Evolutionary conservation across 2,329 filamentous ascomycete species (phyloP).

Genomic region (Exophiala spinifera): DNA sequence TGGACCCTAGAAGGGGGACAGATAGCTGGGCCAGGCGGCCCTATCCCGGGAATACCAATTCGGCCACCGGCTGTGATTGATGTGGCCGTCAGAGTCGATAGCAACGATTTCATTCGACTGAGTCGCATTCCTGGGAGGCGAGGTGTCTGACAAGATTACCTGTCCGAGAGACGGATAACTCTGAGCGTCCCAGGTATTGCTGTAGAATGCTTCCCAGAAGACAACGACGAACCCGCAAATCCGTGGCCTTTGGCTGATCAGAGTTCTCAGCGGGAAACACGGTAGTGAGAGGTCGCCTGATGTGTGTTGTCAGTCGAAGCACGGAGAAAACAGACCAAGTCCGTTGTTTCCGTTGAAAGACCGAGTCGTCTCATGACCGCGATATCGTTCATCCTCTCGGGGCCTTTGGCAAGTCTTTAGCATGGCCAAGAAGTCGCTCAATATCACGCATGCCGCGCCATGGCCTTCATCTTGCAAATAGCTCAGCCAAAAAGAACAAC

Average conservation of each 20-base stretch:
- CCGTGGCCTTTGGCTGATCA: slow-evolving; percentile 41
- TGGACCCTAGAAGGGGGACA: neutral
- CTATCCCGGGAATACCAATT: neutral
- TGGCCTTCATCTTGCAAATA: too few species aligned
- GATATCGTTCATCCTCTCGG: too few species aligned
- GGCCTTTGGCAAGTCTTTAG: too few species aligned
- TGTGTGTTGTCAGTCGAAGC: slow-evolving; percentile 48
- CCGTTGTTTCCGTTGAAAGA: slow-evolving; percentile 44
- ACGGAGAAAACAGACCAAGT: slow-evolving; percentile 42
- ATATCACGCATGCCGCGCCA: too few species aligned
- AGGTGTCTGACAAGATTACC: too few species aligned
- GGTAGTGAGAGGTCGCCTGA: slow-evolving; percentile 35
- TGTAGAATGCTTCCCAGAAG: slow-evolving; percentile 43
- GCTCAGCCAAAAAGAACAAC: too few species aligned
- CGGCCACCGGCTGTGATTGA: slow-evolving; percentile 40
- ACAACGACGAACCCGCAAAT: slow-evolving; percentile 38
- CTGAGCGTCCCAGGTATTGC: slow-evolving; percentile 38
- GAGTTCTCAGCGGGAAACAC: slow-evolving; percentile 35
- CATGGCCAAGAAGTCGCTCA: too few species aligned
- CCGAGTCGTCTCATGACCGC: too few species aligned
- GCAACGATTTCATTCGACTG: slow-evolving; percentile 46
- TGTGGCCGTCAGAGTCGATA: slow-evolving; percentile 39
- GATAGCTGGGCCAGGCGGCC: neutral
- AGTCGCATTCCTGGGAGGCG: too few species aligned
- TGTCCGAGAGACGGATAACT: too few species aligned